Evolutionary conservation across 805 yeast genomes (phyloP).

Genomic region (Cyberlindnera mycetangii): DNA sequence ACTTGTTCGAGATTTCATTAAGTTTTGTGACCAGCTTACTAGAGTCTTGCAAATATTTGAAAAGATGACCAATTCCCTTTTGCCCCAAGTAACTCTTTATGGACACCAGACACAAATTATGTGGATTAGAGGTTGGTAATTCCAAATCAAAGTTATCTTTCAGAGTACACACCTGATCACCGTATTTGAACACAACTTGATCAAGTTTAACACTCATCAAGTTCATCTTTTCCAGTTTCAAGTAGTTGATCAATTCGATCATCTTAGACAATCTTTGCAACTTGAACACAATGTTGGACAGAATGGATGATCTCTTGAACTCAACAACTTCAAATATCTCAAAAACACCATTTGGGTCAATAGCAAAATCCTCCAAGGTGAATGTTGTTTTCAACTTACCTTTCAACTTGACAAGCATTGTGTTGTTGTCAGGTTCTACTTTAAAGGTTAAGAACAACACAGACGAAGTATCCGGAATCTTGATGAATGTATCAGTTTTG

Average conservation of each 20-base stretch:
- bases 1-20: conserved; percentile 8
- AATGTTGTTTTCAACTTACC: conserved; percentile 30
- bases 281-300: conserved; percentile 19
- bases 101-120: conserved; percentile 23
- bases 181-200: conserved; percentile 27
- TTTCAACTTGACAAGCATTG: conserved; percentile 32
- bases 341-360: conserved; percentile 21
- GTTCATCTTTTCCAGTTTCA: conserved; percentile 22
- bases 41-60: conserved; percentile 24
- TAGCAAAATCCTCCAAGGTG: conserved; percentile 20
- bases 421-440: conserved; percentile 20
- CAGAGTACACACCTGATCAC: conserved; percentile 22
- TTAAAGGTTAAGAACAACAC: conserved; percentile 32
- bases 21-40: conserved; percentile 20
- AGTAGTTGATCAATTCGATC: conserved; percentile 24
- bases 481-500: conserved; percentile 35
- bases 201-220: conserved; percentile 26
- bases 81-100: conserved; percentile 22
- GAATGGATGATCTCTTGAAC: conserved; percentile 15
- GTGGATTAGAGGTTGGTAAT: conserved; percentile 25
- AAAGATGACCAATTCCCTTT: conserved; percentile 22
- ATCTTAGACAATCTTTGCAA: conserved; percentile 24
- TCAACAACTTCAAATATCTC: conserved; percentile 21
- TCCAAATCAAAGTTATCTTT: conserved; percentile 24
- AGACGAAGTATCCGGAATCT: conserved; percentile 35